Evolutionary conservation across 1,284 basidiomycete genomes (phyloP), one percentile per base, ranked within the genome.

Genomic region (Irpex rosettiformis): DNA sequence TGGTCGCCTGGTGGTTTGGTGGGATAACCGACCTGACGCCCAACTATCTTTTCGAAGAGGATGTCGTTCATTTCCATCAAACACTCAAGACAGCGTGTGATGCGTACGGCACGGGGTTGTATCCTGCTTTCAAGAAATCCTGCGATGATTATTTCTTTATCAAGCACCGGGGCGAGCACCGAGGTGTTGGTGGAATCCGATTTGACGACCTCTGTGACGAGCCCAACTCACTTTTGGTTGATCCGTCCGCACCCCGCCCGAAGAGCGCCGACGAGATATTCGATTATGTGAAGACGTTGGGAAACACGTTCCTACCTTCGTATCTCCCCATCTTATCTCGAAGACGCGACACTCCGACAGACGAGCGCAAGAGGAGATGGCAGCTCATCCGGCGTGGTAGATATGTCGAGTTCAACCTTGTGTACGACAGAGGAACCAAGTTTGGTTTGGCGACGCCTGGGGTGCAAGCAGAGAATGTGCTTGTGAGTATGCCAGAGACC

Each of bases 71-170:
- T 70, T 99, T 98, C 77, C 96, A 99, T 76, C 62, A 70, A 29
- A 88, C 85, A 1, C 75, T 96, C 66, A 92, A 94, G 72, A 71
- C 71, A 1, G 90, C 91, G 0, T 96, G 93, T 71, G 89, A 91
- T 66, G 71, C 76, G 47, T 88, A 96, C 71, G 86, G 91, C 47
- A 59, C 77, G 3, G 75, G 78, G 33, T 82, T 96, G 60, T 94
- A 94, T 75, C 82, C 85, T 3, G 75, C 79, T 1, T 95, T 96
- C 83, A 99, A 99, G 74, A 81, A 83, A 65, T 98, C 94, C 93
- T 98, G 96, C 77, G 96, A 99, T 76, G 87, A 93, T 70, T 99
- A 99, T 78, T 99, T 99, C 74, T 89, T 80, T 75, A 89, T 98
- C 67, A 81, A 91, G 22, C 96, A 98, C 71, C 86, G 96, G 13